Percentiles rank a stretch among this genome's conserved stretches.
phyloP scores from a whole-genome alignment of 331 rosid genomes.

The Telfairia occidentalis region DNA sequence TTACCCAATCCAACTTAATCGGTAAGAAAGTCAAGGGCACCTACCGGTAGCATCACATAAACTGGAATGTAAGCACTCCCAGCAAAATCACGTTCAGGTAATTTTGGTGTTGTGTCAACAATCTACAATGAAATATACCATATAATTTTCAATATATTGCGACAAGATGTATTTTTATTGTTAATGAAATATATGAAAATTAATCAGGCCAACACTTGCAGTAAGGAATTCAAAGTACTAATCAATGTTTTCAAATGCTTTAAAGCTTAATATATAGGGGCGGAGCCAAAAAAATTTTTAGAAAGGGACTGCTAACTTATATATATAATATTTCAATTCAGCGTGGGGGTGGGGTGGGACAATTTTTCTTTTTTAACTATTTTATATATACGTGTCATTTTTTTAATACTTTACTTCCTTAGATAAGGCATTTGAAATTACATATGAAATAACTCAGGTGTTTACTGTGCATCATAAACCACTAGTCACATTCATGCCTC shows the following conservation, averaged over 20 bases:
- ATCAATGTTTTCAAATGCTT: background rate
- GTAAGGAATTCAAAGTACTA: background rate
- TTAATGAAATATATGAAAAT: background rate
- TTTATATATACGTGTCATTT: too few species aligned
- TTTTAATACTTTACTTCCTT: background rate
- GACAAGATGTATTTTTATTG: background rate
- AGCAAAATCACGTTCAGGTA: conserved; percentile 66
- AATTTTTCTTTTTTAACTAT: too few species aligned
- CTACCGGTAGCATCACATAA: conserved; percentile 82
- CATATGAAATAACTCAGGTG: background rate
- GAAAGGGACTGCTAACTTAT: too few species aligned
- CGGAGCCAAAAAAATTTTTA: too few species aligned
- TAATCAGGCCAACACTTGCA: background rate
- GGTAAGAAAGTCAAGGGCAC: conserved; percentile 20
- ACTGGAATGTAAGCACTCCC: conserved; percentile 80
- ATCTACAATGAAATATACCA: conserved; percentile 36
- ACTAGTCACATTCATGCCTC: background rate
- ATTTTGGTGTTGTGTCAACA: conserved; percentile 35
- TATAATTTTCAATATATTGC: conserved; percentile 14
- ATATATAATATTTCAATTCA: too few species aligned
- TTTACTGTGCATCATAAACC: background rate
- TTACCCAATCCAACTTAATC: conserved; percentile 10
- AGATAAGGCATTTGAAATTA: background rate
- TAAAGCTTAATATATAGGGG: background rate
- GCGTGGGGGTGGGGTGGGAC: too few species aligned